A percentile compares a stretch with the other conserved stretches of the same genome.
Conservation (phyloP, 2,329 filamentous ascomycete genomes). For the Pseudogymnoascus sp. region DNA sequence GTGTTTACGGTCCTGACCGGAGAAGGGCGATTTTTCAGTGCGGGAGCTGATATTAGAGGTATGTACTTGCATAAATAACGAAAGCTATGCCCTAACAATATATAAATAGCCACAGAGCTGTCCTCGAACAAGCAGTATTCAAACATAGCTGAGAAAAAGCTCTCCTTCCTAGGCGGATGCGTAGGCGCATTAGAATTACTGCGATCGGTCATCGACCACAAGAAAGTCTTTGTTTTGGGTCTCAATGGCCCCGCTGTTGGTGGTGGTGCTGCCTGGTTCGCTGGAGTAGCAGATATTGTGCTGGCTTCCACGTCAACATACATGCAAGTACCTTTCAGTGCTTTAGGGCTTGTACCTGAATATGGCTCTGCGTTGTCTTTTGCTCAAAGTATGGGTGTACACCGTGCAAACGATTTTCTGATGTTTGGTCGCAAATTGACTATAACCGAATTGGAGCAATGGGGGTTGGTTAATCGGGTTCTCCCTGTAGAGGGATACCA, state of each 20-base stretch:
- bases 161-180: slow-evolving; percentile 21
- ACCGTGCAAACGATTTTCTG: slow-evolving; percentile 45
- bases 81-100: too few species aligned
- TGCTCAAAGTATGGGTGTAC: slow-evolving; percentile 42
- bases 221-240: slow-evolving; percentile 44
- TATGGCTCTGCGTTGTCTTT: slow-evolving; percentile 41
- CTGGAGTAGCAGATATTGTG: slow-evolving; percentile 42
- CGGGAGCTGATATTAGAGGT: slow-evolving; percentile 42
- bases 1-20: slow-evolving; percentile 45
- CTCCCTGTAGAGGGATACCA: slow-evolving; percentile 38
- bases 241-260: slow-evolving; percentile 45
- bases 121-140: slow-evolving; percentile 12
- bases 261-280: slow-evolving; percentile 45
- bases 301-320: slow-evolving; percentile 39
- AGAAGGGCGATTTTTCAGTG: slow-evolving; percentile 44
- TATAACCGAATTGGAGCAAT: slow-evolving; percentile 37
- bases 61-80: slow-evolving; percentile 5
- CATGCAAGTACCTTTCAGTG: slow-evolving; percentile 43
- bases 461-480: slow-evolving; percentile 41
- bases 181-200: slow-evolving; percentile 32
- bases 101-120: too few species aligned
- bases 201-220: slow-evolving; percentile 42
- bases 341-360: slow-evolving; percentile 43
- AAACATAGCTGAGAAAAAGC: slow-evolving; percentile 23
- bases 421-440: slow-evolving; percentile 44